A percentile compares a stretch with the other conserved stretches of the same genome.
These are phyloP conservation scores for Moesziomyces sp. DNA, from an alignment of 1,284 basidiomycete species.

Conservation along the genomic window DNA sequence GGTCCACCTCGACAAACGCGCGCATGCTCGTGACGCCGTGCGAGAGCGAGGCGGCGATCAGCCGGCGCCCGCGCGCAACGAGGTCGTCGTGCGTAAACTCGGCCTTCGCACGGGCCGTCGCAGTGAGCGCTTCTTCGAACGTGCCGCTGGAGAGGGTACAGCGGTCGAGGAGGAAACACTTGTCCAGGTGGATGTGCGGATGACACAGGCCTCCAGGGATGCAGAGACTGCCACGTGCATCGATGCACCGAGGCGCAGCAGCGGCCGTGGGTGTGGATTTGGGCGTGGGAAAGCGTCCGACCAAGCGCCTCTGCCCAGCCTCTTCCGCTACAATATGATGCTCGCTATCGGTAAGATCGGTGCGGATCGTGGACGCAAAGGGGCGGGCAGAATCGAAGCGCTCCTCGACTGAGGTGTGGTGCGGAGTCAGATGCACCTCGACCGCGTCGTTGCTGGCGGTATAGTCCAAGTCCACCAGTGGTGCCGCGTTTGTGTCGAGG, in stretches of 20 bases:
- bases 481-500: conserved; percentile 2
- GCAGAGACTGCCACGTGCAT: conserved; percentile 21
- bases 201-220: conserved; percentile 47
- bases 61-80: conserved; percentile 14
- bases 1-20: conserved; percentile 51
- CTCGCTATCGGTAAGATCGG: neutral
- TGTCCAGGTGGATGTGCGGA: conserved; percentile 53
- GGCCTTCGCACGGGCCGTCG: conserved; percentile 29
- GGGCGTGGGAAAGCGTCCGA: conserved; percentile 4
- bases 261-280: too few species aligned
- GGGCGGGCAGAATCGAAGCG: conserved; percentile 3
- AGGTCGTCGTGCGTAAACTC: conserved; percentile 23
- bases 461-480: conserved; percentile 20
- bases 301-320: neutral
- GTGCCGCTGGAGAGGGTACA: conserved; percentile 20
- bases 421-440: conserved; percentile 13
- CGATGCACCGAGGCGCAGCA: conserved; percentile 9
- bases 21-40: conserved; percentile 46
- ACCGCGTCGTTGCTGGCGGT: conserved; percentile 2
- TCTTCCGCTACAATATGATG: too few species aligned
- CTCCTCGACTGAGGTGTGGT: neutral
- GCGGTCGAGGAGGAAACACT: conserved; percentile 36
- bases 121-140: conserved; percentile 39
- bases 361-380: conserved; percentile 4
- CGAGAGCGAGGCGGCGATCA: conserved; percentile 24